These are phyloP conservation scores for Perilla frutescens DNA, from an alignment of 257 asterid genomes.

Conservation along the genomic window DNA sequence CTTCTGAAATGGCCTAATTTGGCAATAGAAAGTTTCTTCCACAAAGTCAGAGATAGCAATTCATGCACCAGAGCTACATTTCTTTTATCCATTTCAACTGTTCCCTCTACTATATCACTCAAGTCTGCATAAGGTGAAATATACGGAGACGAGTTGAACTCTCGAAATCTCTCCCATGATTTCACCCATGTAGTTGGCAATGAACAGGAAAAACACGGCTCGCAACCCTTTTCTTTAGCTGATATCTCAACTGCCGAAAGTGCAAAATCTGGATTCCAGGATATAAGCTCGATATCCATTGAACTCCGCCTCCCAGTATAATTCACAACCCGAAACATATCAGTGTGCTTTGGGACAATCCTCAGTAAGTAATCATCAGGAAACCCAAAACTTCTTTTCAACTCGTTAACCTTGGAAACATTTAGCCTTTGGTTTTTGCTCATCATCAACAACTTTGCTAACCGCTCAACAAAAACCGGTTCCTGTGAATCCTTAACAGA, in stretches of 20 bases:
- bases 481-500: slow-evolving; percentile 71
- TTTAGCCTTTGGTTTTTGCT: slow-evolving; percentile 72
- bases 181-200: slow-evolving; percentile 78
- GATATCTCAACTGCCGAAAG: slow-evolving; percentile 62
- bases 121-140: slow-evolving; percentile 68
- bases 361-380: slow-evolving; percentile 89
- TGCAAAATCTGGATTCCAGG: slow-evolving; percentile 69
- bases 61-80: slow-evolving; percentile 76
- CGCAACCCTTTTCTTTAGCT: slow-evolving; percentile 56
- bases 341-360: slow-evolving; percentile 76
- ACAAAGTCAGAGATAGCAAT: slow-evolving; percentile 72
- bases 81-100: slow-evolving; percentile 77
- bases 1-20: slow-evolving; percentile 79
- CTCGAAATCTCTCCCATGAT: slow-evolving; percentile 76
- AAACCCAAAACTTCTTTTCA: slow-evolving; percentile 77
- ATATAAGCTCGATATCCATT: slow-evolving; percentile 78
- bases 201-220: slow-evolving; percentile 66
- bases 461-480: slow-evolving; percentile 62
- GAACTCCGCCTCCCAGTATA: slow-evolving; percentile 75
- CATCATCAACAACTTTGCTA: slow-evolving; percentile 90
- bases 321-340: slow-evolving; percentile 69
- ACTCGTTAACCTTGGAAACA: slow-evolving; percentile 66
- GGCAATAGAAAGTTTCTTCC: slow-evolving; percentile 78
- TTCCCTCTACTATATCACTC: slow-evolving; percentile 53
- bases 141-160: slow-evolving; percentile 77